Evolutionary conservation across 371 early-diverging fungal species (phyloP), one percentile per base, ranked within the genome.

Genomic region (Mortierella sp.): DNA sequence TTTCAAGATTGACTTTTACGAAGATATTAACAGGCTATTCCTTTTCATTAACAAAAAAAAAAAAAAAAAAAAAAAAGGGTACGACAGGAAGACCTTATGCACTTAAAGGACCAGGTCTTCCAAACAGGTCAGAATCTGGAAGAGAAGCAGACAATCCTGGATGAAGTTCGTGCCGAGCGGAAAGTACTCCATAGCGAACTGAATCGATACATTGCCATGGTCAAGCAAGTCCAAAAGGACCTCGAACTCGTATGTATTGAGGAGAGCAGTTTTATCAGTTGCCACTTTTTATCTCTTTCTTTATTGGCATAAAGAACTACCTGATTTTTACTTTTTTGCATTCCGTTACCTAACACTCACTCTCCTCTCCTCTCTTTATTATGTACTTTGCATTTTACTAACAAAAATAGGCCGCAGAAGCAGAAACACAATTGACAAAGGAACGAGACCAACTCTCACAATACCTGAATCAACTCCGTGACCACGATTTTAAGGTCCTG

Each of bases 381-480:
- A 24, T 42, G 54, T 71, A n/a, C 44, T 14, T 31, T 72, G 0
- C n/a, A 21, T 6, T 55, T 55, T 13, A 31, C 28, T 6, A 14
- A 11, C 11, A 28, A 3, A 0, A 68, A 28, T 60, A 84, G 84
- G 72, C 75, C 3, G 58, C 77, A n/a, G 57, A 80, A 63, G 82
- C 86, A 70, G 86, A 85, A 57, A 47, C 73, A 0, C 72, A 81
- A 9, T 55, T 85, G 47, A 70, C 58, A 60, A 81, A 79, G 26
- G 86, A 85, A 50, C 86, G 86, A 14, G 86, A 85, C n/a, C 77
- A 85, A 31, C 80, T 85, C 13, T 79, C 82, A 24, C 80, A 74
- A 14, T 77, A 85, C 0, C 65, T 85, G 11, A 63, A 68, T 3
- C 86, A 81, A 70, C 70, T 82, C 60, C 82, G 80, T n/a, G 68